phyloP scores from a whole-genome alignment of 768 basidiomycete genomes.

The Boletus reticuloceps region DNA sequence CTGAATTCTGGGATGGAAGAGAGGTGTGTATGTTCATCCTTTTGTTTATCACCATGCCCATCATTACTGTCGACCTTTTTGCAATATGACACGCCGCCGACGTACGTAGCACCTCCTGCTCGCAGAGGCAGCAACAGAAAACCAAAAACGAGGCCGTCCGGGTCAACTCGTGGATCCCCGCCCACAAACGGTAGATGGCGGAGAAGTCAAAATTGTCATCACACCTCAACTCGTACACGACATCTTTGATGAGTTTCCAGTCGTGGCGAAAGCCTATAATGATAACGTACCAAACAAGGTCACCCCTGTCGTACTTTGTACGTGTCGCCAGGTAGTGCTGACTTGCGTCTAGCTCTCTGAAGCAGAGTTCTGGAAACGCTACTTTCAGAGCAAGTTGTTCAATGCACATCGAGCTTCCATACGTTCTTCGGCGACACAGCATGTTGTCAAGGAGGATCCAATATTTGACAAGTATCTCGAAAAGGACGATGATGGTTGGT shows the following conservation, averaged over 20 bases:
- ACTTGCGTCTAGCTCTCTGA: constrained; percentile 65
- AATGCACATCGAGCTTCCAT: constrained; percentile 93
- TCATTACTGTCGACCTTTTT: no score
- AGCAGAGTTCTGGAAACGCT: constrained; percentile 94
- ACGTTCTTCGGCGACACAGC: constrained; percentile 78
- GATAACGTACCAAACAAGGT: constrained; percentile 92
- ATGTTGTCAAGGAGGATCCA: constrained; percentile 84
- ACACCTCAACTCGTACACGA: constrained; percentile 92
- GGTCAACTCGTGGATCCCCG: constrained; percentile 87
- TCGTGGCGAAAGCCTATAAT: constrained; percentile 86
- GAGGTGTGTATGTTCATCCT: constrained; percentile 53
- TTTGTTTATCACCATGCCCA: neutral
- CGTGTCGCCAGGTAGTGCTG: neutral
- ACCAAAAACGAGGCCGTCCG: constrained; percentile 75
- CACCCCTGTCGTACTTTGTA: constrained; percentile 10
- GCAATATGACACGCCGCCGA: neutral
- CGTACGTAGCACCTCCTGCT: constrained; percentile 63
- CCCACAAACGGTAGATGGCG: constrained; percentile 78
- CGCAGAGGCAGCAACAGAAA: constrained; percentile 71
- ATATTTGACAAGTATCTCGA: constrained; percentile 98
- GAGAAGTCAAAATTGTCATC: constrained; percentile 85
- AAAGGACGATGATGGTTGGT: constrained; percentile 88
- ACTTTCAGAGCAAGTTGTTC: constrained; percentile 95
- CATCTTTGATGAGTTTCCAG: constrained; percentile 97
- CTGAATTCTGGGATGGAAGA: constrained; percentile 96